phyloP scores from a whole-genome alignment of 805 yeast genomes.

The Lachancea waltii region DNA sequence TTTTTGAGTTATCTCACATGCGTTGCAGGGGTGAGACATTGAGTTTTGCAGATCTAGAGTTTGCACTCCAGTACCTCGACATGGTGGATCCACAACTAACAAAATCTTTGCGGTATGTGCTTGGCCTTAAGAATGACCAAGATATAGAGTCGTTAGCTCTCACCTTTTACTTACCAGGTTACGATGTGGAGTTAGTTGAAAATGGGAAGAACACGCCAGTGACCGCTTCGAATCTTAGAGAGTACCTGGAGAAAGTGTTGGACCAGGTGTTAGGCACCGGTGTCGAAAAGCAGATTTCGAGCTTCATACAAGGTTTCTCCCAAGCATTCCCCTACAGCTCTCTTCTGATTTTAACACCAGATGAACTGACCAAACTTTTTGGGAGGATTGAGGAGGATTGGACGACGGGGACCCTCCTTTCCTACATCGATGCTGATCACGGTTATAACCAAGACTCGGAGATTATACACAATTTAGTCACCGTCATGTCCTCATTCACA shows the following conservation, averaged over 20 bases:
- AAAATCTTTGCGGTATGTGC: conserved; percentile 48
- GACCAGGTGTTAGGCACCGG: conserved; percentile 60
- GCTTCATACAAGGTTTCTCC: conserved; percentile 76
- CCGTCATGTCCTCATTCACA: conserved; percentile 51
- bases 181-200: conserved; percentile 48
- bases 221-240: conserved; percentile 45
- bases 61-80: conserved; percentile 35
- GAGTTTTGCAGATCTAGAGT: conserved; percentile 8
- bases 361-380: conserved; percentile 63
- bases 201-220: conserved; percentile 51
- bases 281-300: conserved; percentile 52
- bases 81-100: conserved; percentile 55
- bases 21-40: conserved; percentile 10
- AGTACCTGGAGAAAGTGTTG: conserved; percentile 50
- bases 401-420: conserved; percentile 54
- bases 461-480: conserved; percentile 54
- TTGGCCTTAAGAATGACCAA: conserved; percentile 34
- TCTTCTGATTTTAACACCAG: conserved; percentile 61
- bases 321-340: conserved; percentile 75
- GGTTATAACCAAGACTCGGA: conserved; percentile 73
- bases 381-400: conserved; percentile 87
- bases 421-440: conserved; percentile 76
- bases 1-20: conserved; percentile 53
- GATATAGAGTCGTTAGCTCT: conserved; percentile 45
- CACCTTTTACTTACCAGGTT: conserved; percentile 73